phyloP scores from a whole-genome alignment of 2,329 filamentous ascomycete species.

The Penicillium sp. region DNA sequence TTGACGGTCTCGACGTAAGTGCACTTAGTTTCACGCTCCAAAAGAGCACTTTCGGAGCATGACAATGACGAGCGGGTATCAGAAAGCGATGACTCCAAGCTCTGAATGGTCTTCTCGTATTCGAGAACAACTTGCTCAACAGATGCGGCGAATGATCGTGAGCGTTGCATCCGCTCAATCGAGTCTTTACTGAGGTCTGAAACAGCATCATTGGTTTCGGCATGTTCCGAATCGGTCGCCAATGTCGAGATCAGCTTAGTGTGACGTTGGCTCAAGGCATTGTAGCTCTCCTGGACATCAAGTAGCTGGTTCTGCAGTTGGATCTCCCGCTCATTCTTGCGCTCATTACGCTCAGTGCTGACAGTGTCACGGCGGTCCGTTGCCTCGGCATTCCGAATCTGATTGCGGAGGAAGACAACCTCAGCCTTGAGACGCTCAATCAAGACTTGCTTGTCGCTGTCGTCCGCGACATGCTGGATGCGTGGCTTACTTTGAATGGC shows the following conservation, averaged over 20 bases:
- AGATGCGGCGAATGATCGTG: slow-evolving; percentile 92
- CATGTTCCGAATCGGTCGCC: slow-evolving; percentile 72
- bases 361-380: slow-evolving; percentile 58
- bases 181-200: slow-evolving; percentile 73
- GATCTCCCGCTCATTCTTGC: slow-evolving; percentile 78
- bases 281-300: slow-evolving; percentile 94
- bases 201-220: slow-evolving; percentile 46
- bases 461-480: slow-evolving; percentile 86
- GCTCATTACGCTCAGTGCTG: slow-evolving; percentile 71
- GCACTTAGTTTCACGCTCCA: slow-evolving; percentile 92
- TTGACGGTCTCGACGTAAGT: slow-evolving; percentile 93
- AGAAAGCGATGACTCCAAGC: slow-evolving; percentile 84
- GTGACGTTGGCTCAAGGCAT: slow-evolving; percentile 83
- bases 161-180: slow-evolving; percentile 85
- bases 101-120: slow-evolving; percentile 98
- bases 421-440: slow-evolving; percentile 94
- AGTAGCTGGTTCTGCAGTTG: slow-evolving; percentile 93
- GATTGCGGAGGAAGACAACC: slow-evolving; percentile 88
- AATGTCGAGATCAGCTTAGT: slow-evolving; percentile 95
- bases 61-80: slow-evolving; percentile 83
- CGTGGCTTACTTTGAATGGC: slow-evolving; percentile 97
- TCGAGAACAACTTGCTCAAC: slow-evolving; percentile 95
- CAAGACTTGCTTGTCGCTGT: slow-evolving; percentile 88
- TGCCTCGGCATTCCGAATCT: slow-evolving; percentile 81
- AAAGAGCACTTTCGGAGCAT: slow-evolving; percentile 77